Base-by-base conservation (phyloP, 768 basidiomycete genomes). In the Russula lepida region DNA sequence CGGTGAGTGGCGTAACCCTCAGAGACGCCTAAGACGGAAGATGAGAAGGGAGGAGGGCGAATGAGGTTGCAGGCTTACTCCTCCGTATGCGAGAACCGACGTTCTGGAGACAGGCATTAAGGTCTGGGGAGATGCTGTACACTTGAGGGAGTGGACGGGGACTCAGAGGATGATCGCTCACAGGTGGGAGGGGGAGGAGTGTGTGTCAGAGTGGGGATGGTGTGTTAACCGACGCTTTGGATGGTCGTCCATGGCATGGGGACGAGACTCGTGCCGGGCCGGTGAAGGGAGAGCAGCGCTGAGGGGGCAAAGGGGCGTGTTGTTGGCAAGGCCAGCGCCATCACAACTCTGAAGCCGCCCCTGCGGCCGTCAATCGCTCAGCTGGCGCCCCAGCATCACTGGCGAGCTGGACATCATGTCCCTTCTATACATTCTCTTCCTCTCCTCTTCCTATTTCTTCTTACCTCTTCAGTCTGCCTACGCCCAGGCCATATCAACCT, bases 41-140 rank as follows among this genome's bases (percentile, higher is more conserved):
- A 55, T 67, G 70, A 62, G 69, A 70, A 54, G 67, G n/a, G 7
- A 3, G 12, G 71, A 70, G 8, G 21, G 21, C 25, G 33, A 17
- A 6, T 46, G 12, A 21, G 17, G 30, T 32, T 35, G 46, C 1
- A n/a, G 55, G 58, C 79, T 68, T 70, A 88, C 86, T 78, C 73
- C 84, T 84, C 69, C 86, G 72, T 50, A 78, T 79, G 63, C 85
- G 83, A 65, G 81, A 73, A 54, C 81, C 82, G 30, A 84, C 72
- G 66, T 76, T 82, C 59, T 80, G 80, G 56, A 88, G 77, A 58
- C 74, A 76, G n/a, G 78, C 75, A 46, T 76, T 71, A 27, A 85
- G 71, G 53, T 86, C 84, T 55, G 75, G 71, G 32, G 78, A 72
- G 19, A 75, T 71, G 13, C 81, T 83, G 30, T 44, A 19, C 21